phyloP scores from a whole-genome alignment of 2,329 filamentous ascomycete genomes.

The Fusarium dimerum region DNA sequence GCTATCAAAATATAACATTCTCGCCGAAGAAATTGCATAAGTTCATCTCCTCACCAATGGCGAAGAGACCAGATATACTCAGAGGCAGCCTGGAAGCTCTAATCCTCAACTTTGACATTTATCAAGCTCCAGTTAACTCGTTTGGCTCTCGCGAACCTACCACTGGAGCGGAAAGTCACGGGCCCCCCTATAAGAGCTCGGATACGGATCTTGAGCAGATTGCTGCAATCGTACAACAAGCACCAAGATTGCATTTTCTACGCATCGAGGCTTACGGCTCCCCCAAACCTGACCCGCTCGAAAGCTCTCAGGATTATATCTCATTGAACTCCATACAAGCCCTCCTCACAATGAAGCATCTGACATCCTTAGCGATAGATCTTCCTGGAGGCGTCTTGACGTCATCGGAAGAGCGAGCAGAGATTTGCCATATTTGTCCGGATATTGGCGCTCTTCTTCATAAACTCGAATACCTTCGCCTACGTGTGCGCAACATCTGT shows the following conservation, averaged over 20 bases:
- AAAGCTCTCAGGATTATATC: conserved; percentile 11
- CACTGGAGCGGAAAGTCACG: not conserved
- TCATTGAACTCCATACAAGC: conserved; percentile 13
- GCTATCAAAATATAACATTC: conserved; percentile 6
- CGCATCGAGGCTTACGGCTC: conserved; percentile 8
- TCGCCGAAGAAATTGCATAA: conserved; percentile 5
- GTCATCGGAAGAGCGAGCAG: conserved; percentile 1
- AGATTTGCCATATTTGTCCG: conserved; percentile 13
- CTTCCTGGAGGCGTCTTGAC: conserved; percentile 4
- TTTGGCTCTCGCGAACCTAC: not conserved
- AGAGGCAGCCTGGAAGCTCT: conserved; percentile 11
- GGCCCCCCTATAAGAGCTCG: not conserved
- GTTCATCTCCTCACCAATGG: not conserved
- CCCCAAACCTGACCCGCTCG: not conserved
- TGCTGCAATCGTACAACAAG: conserved; percentile 8
- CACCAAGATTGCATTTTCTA: conserved; percentile 9
- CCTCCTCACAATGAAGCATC: conserved; percentile 14
- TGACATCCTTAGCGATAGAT: conserved; percentile 18
- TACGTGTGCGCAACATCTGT: conserved; percentile 21
- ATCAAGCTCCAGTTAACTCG: not conserved
- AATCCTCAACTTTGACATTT: conserved; percentile 4
- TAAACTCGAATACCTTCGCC: conserved; percentile 15
- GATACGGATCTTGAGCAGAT: conserved; percentile 11
- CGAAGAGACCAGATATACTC: not conserved
- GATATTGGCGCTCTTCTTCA: conserved; percentile 15